Evolutionary conservation across 129 eudicot species (phyloP).

Genomic region (Centella asiatica): DNA sequence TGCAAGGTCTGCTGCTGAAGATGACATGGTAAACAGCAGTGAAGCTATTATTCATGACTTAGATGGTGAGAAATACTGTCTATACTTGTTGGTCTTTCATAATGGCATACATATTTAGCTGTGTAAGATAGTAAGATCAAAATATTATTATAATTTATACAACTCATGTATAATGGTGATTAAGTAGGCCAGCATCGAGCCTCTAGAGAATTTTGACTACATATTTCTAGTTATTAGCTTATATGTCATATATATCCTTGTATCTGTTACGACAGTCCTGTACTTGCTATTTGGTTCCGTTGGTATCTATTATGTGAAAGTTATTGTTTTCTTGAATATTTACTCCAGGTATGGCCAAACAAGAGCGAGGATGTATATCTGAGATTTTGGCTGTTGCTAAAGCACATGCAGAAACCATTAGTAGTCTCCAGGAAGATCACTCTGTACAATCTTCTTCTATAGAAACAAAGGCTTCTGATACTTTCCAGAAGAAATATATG

Average conservation of each 20-base stretch:
- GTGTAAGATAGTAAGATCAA: no score
- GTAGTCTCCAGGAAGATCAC: slow-evolving; percentile 43
- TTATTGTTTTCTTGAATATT: background rate
- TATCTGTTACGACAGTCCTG: no score
- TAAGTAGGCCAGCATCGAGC: no score
- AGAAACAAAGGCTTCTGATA: slow-evolving; percentile 48
- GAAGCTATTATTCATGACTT: slow-evolving; percentile 51
- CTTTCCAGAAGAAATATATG: slow-evolving; percentile 66
- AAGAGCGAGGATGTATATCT: slow-evolving; percentile 43
- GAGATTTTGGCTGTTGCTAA: slow-evolving; percentile 36
- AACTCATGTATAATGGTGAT: no score
- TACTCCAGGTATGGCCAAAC: slow-evolving; percentile 41
- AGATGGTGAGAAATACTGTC: slow-evolving; percentile 59
- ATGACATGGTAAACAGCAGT: slow-evolving; percentile 39
- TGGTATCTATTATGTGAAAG: no score
- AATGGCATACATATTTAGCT: no score
- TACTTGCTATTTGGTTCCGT: no score
- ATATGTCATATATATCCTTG: no score
- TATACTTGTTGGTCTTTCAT: no score
- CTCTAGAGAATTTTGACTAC: no score
- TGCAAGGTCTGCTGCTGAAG: slow-evolving; percentile 59
- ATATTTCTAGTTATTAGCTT: no score
- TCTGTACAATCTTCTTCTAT: slow-evolving; percentile 40
- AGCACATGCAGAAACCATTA: slow-evolving; percentile 43
- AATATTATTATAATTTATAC: no score